Evolutionary conservation across 169 alveolate genomes (phyloP).

Genomic region (Cytauxzoon felis): DNA sequence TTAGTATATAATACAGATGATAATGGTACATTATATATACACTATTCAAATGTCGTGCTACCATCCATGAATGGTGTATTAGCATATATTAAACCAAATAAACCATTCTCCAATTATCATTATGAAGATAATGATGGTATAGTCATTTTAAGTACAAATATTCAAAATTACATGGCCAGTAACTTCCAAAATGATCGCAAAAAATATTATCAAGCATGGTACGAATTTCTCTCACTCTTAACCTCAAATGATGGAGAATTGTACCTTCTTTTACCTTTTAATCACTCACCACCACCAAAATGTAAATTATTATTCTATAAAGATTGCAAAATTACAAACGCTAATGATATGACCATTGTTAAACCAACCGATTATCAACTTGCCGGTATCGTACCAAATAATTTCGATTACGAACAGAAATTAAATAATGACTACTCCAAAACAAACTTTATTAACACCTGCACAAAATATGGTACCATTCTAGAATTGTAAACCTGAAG

Average conservation of each 20-base stretch:
- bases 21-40: conserved; percentile 32
- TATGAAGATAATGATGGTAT: conserved; percentile 53
- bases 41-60: conserved; percentile 13
- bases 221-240: conserved; percentile 56
- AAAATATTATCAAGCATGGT: conserved; percentile 65
- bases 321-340: conserved; percentile 17
- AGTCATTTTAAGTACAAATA: conserved; percentile 45
- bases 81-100: conserved; percentile 54
- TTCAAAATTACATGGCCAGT: conserved; percentile 61
- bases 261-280: conserved; percentile 67
- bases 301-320: conserved; percentile 43
- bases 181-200: conserved; percentile 65
- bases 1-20: conserved; percentile 36
- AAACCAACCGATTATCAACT: conserved; percentile 4
- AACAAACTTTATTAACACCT: background rate
- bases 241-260: conserved; percentile 52
- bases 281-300: conserved; percentile 70
- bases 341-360: background rate
- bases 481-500: too few relatives aligned
- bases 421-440: background rate
- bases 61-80: conserved; percentile 30
- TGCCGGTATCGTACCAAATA: conserved; percentile 7
- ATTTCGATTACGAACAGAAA: conserved; percentile 11
- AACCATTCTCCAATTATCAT: conserved; percentile 58
- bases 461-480: conserved; percentile 13